Percentiles rank a stretch among this genome's conserved stretches.
These are phyloP conservation scores for Leccinum aurantiacum DNA, from an alignment of 768 basidiomycete species.

Conservation along the genomic window DNA sequence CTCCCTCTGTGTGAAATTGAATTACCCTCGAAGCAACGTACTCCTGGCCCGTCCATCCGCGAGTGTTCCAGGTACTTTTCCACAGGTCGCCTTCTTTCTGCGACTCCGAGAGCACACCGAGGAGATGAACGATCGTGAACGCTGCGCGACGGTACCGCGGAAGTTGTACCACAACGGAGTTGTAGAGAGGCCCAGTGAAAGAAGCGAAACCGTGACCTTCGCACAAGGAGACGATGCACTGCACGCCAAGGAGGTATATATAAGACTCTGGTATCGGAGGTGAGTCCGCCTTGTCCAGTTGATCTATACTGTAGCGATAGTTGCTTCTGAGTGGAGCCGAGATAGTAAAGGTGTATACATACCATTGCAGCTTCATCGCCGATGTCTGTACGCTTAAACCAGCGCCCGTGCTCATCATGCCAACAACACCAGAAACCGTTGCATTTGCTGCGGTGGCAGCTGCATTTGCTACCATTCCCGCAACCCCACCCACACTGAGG, in stretches of 20 bases:
- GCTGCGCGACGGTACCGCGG: too few relatives aligned
- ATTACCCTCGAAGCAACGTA: too few relatives aligned
- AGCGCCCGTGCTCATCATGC: constrained; percentile 72
- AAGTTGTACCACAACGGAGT: constrained; percentile 49
- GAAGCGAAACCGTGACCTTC: constrained; percentile 84
- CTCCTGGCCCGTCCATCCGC: too few relatives aligned
- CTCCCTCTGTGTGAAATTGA: too few relatives aligned
- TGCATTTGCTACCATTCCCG: constrained; percentile 80
- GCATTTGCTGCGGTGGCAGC: constrained; percentile 82
- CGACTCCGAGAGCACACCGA: too few relatives aligned
- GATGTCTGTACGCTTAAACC: too few relatives aligned
- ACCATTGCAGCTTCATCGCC: too few relatives aligned
- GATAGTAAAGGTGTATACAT: constrained; percentile 22
- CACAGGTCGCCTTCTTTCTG: too few relatives aligned
- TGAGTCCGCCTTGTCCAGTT: constrained; percentile 95
- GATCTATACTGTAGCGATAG: constrained; percentile 75
- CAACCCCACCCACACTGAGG: constrained; percentile 64
- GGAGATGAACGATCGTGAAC: too few relatives aligned
- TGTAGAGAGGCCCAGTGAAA: constrained; percentile 76
- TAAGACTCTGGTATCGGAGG: constrained; percentile 93
- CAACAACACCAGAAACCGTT: constrained; percentile 80
- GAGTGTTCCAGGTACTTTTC: too few relatives aligned
- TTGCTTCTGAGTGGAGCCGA: not conserved
- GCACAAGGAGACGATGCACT: constrained; percentile 82
- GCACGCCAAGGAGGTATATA: constrained; percentile 87